Evolutionary conservation across 805 yeast species (phyloP), one percentile per base, ranked within the genome.

Genomic region (Wickerhamomyces rabaulensis): DNA sequence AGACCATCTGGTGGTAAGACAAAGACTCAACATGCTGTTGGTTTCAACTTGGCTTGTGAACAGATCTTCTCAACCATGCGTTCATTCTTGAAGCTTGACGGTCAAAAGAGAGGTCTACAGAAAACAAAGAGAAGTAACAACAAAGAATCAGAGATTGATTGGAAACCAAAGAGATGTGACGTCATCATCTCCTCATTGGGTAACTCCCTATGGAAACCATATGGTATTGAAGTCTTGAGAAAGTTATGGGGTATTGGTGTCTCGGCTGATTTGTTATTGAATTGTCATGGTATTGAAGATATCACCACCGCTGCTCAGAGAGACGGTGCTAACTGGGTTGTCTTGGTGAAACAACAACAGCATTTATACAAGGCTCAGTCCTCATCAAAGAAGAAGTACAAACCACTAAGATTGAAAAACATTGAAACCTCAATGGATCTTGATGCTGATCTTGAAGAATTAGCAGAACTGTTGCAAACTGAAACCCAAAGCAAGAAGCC

Each of bases 1-100:
- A 80, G 87, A 53, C 75, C 80, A 1, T 66, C 78, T 48, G 61
- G 71, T 19, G 64, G 61, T 4, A 60, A 60, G 41, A 43, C 58
- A 1, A 60, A 57, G 36, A 51, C 75, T 42, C 72, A 76, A 19
- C 73, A 74, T 44, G 96, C 90, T 1, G 97, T 91, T 39, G 98
- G 99, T 0, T 84, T 94, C 59, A 84, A 88, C 51, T 64, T 94
- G 46, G 87, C 94, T 0, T 80, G 88, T 75, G 89, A 84, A 55
- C 75, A 76, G 39, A 66, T 84, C 0, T 76, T 79, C 52, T 71
- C 71, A 23, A 65, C 76, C 5, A 78, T 80, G 68, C 73, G 72
- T 50, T 64, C 68, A 21, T 74, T 71, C 52, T 74, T 75, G 56
- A 74, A 66, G 53, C 49, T 71, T 41, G 60, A 63, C 40, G 56